Evolutionary conservation across 1,284 basidiomycete genomes (phyloP), one percentile per base, ranked within the genome.

Genomic region (Grifola frondosa): DNA sequence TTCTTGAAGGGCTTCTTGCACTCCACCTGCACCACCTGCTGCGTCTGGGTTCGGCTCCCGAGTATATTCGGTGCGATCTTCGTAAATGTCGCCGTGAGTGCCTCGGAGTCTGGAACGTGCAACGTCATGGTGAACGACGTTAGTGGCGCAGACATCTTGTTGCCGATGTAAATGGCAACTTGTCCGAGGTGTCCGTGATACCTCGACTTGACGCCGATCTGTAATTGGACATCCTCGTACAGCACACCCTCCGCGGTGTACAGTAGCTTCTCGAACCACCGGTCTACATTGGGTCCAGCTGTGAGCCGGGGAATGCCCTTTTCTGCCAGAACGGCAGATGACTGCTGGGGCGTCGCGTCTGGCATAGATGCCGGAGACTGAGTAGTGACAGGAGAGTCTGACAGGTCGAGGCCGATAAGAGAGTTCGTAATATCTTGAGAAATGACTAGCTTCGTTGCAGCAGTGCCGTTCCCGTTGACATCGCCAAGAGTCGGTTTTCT

Each of bases 191-290:
- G 84, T 11, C 88, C 89, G 64, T 97, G 95, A 63, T 91, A 99
- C 59, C 95, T 87, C 34, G 93, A 92, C 70, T 99, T 99, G 72
- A 99, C 68, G 21, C 96, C 97, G 49, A 99, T 84, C 64, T 98
- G 96, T 25, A 99, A 79, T 66, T 96, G 91, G 12, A 89, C 81
- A 59, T 99, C 97, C 64, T 99, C 97, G 67, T 91, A 99, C 13
- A 99, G 77, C 19, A 99, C 84, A 34, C 97, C 97, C 53, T 99
- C 96, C 17, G 77, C 66, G 24, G 70, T 75, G 64, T 86, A 92
- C 3, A 79, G 84, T 23, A 98, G 75, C 50, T 93, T 90, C 53
- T 91, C 85, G 58, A 91, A 90, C 90, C 91, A 94, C 57, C 88
- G 86, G 42, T 93, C 90, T 32, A 94, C 75, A 56, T 84, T 82